Evolutionary conservation across 2,329 filamentous ascomycete species (phyloP).

Genomic region (Alternaria sp.): DNA sequence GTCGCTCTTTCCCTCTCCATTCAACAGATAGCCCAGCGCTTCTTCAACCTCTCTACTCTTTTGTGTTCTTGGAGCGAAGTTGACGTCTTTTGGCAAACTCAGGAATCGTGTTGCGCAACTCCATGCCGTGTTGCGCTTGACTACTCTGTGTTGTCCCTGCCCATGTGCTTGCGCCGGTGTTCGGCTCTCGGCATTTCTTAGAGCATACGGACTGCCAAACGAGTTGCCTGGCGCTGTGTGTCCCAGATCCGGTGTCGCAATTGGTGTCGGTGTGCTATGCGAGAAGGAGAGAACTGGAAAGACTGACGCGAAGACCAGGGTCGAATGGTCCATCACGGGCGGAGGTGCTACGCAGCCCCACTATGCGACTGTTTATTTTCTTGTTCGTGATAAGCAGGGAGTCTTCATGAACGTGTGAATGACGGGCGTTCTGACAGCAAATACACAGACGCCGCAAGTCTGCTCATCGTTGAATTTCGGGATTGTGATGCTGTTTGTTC

Average conservation of each 20-base stretch:
- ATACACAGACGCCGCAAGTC: neutral
- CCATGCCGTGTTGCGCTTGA: conserved; percentile 55
- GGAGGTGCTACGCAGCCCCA: conserved; percentile 32
- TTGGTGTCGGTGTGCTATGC: conserved; percentile 55
- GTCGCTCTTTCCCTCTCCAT: conserved; percentile 44
- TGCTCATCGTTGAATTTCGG: conserved; percentile 2
- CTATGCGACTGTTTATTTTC: conserved; percentile 23
- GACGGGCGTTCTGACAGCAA: neutral
- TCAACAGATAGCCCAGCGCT: conserved; percentile 48
- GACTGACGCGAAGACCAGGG: conserved; percentile 55
- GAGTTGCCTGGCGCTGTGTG: conserved; percentile 50
- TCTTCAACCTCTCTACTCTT: conserved; percentile 48
- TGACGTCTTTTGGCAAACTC: conserved; percentile 43
- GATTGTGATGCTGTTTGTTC: conserved; percentile 12
- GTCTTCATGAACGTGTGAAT: conserved; percentile 8
- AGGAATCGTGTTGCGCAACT: conserved; percentile 57
- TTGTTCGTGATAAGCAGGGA: neutral
- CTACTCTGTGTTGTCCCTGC: conserved; percentile 43
- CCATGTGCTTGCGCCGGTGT: conserved; percentile 44
- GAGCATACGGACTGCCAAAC: conserved; percentile 51
- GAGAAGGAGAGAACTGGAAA: conserved; percentile 55
- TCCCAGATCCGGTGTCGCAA: conserved; percentile 57
- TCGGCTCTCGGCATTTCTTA: conserved; percentile 30
- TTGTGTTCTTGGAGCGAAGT: conserved; percentile 29
- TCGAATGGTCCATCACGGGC: conserved; percentile 47